Percentiles rank a stretch among this genome's conserved stretches.
These are phyloP conservation scores for Eleusine indica DNA, from an alignment of 176 grass and related monocot genomes.

Conservation along the genomic window DNA sequence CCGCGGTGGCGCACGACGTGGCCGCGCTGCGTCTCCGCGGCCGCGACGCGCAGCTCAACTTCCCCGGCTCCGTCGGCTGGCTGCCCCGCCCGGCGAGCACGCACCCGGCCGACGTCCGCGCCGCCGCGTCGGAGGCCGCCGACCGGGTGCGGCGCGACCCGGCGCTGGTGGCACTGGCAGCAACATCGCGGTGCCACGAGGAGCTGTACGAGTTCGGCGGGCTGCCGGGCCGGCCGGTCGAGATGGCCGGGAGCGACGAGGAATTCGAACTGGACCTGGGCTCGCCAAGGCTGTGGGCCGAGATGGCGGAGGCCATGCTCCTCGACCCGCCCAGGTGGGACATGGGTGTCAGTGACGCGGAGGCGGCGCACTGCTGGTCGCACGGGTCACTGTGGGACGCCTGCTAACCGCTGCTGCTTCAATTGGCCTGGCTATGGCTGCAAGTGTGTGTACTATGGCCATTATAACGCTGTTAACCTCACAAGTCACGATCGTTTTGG, in stretches of 20 bases:
- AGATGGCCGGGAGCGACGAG: constrained; percentile 43
- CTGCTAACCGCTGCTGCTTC: constrained; percentile 21
- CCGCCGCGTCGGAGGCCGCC: constrained; percentile 62
- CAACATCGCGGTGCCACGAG: neutral
- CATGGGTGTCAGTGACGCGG: constrained; percentile 38
- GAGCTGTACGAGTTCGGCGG: neutral
- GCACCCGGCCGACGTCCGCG: constrained; percentile 56
- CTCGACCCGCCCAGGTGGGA: constrained; percentile 60
- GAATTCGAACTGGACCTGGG: constrained; percentile 55
- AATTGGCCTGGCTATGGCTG: neutral
- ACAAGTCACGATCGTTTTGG: neutral
- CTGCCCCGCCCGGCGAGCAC: constrained; percentile 61
- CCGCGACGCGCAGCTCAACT: constrained; percentile 72
- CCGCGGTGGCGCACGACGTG: constrained; percentile 83
- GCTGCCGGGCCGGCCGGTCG: neutral
- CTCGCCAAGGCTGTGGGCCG: constrained; percentile 68
- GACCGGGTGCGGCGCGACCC: constrained; percentile 51
- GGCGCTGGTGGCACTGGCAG: constrained; percentile 29
- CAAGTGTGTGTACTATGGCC: constrained; percentile 2
- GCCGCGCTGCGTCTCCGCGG: constrained; percentile 69
- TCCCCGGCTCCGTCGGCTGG: constrained; percentile 55
- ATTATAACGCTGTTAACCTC: neutral
- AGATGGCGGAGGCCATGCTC: constrained; percentile 82
- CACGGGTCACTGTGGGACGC: constrained; percentile 68
- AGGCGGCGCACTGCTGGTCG: constrained; percentile 39